Conservation (phyloP, 257 asterid genomes). For the Scutellaria minor region DNA sequence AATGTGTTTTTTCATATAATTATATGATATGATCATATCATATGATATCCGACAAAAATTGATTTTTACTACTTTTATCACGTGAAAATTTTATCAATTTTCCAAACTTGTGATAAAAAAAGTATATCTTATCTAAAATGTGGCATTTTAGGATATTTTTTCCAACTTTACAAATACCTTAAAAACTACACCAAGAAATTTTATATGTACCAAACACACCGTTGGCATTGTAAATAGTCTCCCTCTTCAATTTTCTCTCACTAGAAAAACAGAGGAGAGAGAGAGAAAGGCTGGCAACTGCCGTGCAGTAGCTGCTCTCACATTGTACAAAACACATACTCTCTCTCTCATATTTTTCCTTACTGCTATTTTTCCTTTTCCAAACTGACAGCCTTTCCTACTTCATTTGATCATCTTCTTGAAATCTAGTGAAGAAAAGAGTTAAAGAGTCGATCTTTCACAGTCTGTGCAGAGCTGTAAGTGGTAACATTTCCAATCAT, state of each 20-base stretch:
- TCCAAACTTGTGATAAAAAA: no score
- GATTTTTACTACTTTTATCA: no score
- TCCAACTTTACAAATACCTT: no score
- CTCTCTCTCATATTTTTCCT: not conserved
- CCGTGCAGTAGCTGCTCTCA: constrained; percentile 5
- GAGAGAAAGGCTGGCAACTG: constrained; percentile 20
- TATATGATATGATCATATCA: no score
- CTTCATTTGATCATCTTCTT: not conserved
- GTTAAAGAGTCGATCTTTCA: not conserved
- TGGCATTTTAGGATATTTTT: no score
- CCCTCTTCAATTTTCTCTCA: not conserved
- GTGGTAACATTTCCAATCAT: not conserved
- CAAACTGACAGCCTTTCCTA: not conserved
- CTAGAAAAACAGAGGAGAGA: not conserved
- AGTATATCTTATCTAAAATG: no score
- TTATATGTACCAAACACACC: constrained; percentile 17
- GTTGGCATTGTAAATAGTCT: not conserved
- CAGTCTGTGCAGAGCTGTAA: not conserved
- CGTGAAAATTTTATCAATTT: no score
- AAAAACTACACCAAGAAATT: not conserved
- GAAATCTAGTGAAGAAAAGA: no score
- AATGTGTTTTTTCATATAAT: no score
- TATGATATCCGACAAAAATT: no score
- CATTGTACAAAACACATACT: constrained; percentile 2
- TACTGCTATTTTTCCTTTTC: not conserved